Conservation (phyloP, 805 yeast genomes). For the Candida qinlingensis region DNA sequence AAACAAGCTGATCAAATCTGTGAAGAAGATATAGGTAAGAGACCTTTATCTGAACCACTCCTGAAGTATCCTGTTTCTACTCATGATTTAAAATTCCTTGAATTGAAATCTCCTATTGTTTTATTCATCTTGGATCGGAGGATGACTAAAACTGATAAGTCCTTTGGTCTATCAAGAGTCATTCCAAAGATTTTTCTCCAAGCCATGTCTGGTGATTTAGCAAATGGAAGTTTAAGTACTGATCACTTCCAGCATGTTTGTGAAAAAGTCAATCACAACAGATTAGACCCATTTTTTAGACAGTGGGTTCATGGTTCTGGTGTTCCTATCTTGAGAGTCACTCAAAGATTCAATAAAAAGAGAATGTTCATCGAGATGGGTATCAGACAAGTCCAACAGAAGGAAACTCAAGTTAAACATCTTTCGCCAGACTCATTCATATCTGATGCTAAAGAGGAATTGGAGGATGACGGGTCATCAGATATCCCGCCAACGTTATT, state of each 20-base stretch:
- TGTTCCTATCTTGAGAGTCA: constrained; percentile 80
- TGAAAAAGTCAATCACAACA: constrained; percentile 87
- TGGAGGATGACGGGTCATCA: constrained; percentile 10
- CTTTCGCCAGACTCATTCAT: constrained; percentile 34
- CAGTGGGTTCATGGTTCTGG: constrained; percentile 94
- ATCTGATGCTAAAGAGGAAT: constrained; percentile 29
- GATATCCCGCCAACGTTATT: constrained; percentile 38
- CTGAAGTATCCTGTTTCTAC: constrained; percentile 59
- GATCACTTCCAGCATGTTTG: constrained; percentile 88
- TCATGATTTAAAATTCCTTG: constrained; percentile 61
- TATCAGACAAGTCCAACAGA: constrained; percentile 81
- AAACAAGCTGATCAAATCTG: constrained; percentile 60
- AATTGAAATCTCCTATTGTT: constrained; percentile 80
- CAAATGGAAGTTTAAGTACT: constrained; percentile 71
- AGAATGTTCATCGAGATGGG: constrained; percentile 93
- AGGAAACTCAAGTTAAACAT: constrained; percentile 38
- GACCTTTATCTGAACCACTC: constrained; percentile 74
- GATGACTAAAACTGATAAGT: constrained; percentile 93
- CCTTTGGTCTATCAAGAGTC: constrained; percentile 87
- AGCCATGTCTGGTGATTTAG: constrained; percentile 91
- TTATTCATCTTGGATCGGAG: constrained; percentile 79
- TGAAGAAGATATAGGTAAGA: constrained; percentile 67
- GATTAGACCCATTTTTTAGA: constrained; percentile 75
- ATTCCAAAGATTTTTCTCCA: constrained; percentile 87
- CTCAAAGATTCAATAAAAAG: constrained; percentile 91